Evolutionary conservation across 331 rosid genomes (phyloP).

Genomic region (Ulmus americana): DNA sequence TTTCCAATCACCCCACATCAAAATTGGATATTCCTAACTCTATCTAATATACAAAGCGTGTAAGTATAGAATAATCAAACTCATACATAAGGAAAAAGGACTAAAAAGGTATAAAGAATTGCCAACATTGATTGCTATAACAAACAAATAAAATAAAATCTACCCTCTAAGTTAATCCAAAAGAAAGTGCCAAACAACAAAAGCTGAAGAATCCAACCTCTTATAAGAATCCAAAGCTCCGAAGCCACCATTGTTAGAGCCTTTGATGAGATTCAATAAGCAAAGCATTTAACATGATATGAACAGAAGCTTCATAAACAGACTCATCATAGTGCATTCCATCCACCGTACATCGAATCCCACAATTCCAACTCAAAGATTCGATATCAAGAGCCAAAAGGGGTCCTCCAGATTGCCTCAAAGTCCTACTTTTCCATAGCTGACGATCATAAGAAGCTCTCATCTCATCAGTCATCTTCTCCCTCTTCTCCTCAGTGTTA

Average conservation of each 20-base stretch:
- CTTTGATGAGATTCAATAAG: slow-evolving; percentile 87
- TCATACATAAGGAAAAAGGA: no score
- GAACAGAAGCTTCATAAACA: slow-evolving; percentile 74
- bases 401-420: slow-evolving; percentile 59
- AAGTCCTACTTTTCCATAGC: slow-evolving; percentile 39
- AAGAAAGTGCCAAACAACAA: background rate
- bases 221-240: background rate
- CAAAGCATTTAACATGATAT: slow-evolving; percentile 71
- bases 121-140: no score
- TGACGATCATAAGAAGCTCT: slow-evolving; percentile 46
- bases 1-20: no score
- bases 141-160: no score
- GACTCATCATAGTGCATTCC: slow-evolving; percentile 75
- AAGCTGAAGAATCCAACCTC: background rate
- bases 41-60: no score
- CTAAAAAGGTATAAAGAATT: no score
- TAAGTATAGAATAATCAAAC: no score
- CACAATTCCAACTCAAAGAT: slow-evolving; percentile 84
- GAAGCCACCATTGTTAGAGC: slow-evolving; percentile 33
- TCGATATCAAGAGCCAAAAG: slow-evolving; percentile 57
- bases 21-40: no score
- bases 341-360: slow-evolving; percentile 72
- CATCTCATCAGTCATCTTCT: slow-evolving; percentile 60
- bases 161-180: background rate
- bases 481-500: slow-evolving; percentile 73